Evolutionary conservation across 495 filamentous ascomycete species (phyloP).

Genomic region (Podospora anserina): DNA sequence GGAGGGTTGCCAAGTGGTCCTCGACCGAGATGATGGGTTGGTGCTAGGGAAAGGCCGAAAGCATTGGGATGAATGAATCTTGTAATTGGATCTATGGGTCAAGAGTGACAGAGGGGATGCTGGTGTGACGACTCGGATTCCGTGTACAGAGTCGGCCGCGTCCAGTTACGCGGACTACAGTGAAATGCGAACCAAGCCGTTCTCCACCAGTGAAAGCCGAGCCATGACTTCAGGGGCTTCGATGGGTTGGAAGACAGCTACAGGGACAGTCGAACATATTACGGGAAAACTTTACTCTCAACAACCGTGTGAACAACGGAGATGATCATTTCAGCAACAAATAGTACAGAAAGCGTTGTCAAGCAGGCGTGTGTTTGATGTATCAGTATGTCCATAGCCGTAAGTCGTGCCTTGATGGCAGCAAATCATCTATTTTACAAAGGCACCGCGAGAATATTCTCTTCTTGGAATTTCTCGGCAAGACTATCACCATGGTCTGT

Average conservation of each 20-base stretch:
- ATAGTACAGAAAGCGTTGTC: neutral
- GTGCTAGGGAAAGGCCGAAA: neutral
- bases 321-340: neutral
- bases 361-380: neutral
- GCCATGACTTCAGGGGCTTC: neutral
- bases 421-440: too few relatives aligned
- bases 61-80: neutral
- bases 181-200: neutral
- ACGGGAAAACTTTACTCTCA: neutral
- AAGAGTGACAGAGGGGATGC: neutral
- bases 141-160: neutral
- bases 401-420: neutral
- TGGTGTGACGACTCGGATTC: neutral
- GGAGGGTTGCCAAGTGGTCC: constrained; percentile 44
- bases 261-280: neutral
- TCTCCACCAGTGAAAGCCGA: neutral
- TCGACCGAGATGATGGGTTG: constrained; percentile 36
- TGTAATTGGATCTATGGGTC: neutral
- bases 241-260: neutral
- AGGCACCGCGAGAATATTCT: neutral
- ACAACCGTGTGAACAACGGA: neutral
- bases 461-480: neutral
- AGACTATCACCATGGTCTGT: neutral
- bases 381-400: neutral
- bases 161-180: neutral